These are phyloP conservation scores for Keithomyces neogunnii DNA, from an alignment of 2,329 filamentous ascomycete genomes.

Conservation along the genomic window DNA sequence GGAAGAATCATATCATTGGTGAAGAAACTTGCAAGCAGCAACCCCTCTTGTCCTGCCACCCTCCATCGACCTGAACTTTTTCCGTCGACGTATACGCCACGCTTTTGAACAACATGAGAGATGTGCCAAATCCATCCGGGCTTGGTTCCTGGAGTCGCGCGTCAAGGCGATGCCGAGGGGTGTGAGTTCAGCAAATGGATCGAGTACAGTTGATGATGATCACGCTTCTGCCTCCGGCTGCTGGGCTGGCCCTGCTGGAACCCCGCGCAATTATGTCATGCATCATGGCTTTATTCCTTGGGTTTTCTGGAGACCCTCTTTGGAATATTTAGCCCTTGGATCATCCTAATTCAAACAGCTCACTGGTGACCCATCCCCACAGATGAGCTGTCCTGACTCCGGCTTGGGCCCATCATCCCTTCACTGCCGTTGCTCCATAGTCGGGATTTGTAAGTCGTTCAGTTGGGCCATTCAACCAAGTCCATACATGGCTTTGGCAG, in stretches of 20 bases:
- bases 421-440: not conserved
- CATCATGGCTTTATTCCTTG: constrained; percentile 23
- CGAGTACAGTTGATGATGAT: not conserved
- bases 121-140: not conserved
- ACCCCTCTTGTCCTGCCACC: not conserved
- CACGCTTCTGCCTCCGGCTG: not conserved
- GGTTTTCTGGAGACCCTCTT: constrained; percentile 24
- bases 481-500: constrained; percentile 9
- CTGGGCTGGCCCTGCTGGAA: constrained; percentile 3
- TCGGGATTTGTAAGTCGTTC: constrained; percentile 14
- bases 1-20: constrained; percentile 1
- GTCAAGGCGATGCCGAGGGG: constrained; percentile 4
- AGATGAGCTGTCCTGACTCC: constrained; percentile 1
- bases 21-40: not conserved
- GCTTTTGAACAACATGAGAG: not conserved
- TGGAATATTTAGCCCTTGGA: constrained; percentile 19
- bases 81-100: not conserved
- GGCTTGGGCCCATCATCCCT: constrained; percentile 5
- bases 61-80: not conserved
- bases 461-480: constrained; percentile 14
- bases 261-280: constrained; percentile 39
- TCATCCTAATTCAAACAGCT: not conserved
- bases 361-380: not conserved
- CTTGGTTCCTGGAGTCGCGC: not conserved
- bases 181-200: not conserved